Evolutionary conservation across 2,329 filamentous ascomycete genomes (phyloP).

Genomic region (Aspergillus sp.): DNA sequence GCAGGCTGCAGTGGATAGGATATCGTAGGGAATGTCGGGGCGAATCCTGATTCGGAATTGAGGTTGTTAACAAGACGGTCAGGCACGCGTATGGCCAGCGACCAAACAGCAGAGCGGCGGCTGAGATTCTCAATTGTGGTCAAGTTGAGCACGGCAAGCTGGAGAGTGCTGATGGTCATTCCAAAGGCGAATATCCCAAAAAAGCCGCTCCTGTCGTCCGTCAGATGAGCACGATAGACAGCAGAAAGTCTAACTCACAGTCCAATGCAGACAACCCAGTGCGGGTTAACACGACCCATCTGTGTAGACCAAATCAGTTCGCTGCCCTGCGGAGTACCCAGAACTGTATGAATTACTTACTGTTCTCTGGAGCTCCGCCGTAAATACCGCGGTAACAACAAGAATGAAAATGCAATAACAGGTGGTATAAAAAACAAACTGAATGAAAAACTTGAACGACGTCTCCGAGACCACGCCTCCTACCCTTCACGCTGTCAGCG

Average conservation of each 20-base stretch:
- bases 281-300: constrained; percentile 41
- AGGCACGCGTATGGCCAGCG: constrained; percentile 65
- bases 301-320: constrained; percentile 7
- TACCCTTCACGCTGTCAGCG: constrained; percentile 47
- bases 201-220: constrained; percentile 43
- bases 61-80: constrained; percentile 27
- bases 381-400: constrained; percentile 54
- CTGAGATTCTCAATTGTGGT: constrained; percentile 77
- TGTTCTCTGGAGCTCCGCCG: constrained; percentile 45
- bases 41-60: constrained; percentile 28
- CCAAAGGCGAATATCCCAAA: constrained; percentile 72
- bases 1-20: constrained; percentile 30
- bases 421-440: constrained; percentile 68
- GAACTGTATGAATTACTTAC: constrained; percentile 22
- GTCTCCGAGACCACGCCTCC: constrained; percentile 84
- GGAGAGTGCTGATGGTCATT: constrained; percentile 65
- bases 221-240: constrained; percentile 7
- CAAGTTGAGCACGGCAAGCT: constrained; percentile 61
- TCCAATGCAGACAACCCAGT: constrained; percentile 58
- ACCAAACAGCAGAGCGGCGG: constrained; percentile 52
- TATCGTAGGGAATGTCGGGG: constrained; percentile 29
- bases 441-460: constrained; percentile 83
- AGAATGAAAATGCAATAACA: constrained; percentile 58
- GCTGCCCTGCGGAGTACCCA: too few relatives aligned
- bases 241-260: constrained; percentile 37